These are phyloP conservation scores for Scytalidium lignicola DNA, from an alignment of 2,329 filamentous ascomycete species.

Conservation along the genomic window DNA sequence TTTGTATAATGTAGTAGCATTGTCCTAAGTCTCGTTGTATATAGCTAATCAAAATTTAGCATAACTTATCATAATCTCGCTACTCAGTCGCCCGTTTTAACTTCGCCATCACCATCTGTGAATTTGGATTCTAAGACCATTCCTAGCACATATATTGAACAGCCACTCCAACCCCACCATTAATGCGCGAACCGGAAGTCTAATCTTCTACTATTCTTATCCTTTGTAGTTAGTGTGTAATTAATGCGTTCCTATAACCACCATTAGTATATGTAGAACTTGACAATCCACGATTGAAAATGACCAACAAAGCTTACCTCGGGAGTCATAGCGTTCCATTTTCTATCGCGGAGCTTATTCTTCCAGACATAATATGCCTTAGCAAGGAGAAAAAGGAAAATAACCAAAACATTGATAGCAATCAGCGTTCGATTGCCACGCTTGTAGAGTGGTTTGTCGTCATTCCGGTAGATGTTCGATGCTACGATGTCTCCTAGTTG, in stretches of 20 bases:
- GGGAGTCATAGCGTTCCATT: conserved; percentile 37
- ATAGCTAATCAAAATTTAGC: too few species aligned
- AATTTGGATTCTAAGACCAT: too few species aligned
- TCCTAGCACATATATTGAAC: too few species aligned
- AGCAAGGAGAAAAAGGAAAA: conserved; percentile 40
- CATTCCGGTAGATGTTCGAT: conserved; percentile 37
- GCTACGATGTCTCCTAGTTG: conserved; percentile 41
- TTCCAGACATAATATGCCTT: conserved; percentile 40
- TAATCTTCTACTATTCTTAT: conserved; percentile 31
- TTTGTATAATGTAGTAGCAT: too few species aligned
- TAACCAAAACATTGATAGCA: conserved; percentile 39
- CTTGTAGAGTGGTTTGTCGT: conserved; percentile 45
- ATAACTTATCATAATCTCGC: too few species aligned
- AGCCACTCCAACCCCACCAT: too few species aligned
- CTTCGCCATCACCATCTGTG: too few species aligned
- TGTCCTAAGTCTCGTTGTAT: too few species aligned
- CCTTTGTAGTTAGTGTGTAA: conserved; percentile 29
- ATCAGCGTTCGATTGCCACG: conserved; percentile 50
- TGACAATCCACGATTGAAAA: neutral
- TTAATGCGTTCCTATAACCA: neutral
- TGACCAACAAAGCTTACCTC: too few species aligned
- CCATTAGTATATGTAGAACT: neutral
- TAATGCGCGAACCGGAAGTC: conserved; percentile 6
- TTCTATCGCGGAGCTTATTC: conserved; percentile 33
- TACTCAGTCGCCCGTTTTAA: too few species aligned